Percentiles rank a stretch among this genome's conserved stretches.
These are phyloP conservation scores for Eucalyptus victrix DNA, from an alignment of 345 rosid genomes.

Conservation along the genomic window DNA sequence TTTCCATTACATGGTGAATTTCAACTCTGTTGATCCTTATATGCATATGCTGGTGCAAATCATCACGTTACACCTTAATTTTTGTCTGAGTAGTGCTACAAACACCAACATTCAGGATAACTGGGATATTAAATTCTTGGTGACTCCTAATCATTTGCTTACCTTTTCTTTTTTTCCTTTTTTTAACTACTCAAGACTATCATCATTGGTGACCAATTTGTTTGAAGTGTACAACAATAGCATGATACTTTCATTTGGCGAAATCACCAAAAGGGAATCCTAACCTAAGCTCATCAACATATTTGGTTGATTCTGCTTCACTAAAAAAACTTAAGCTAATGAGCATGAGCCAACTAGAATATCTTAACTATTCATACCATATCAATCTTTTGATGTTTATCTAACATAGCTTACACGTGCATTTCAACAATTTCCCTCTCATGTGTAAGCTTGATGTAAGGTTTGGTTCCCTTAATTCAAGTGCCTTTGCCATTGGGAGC, in stretches of 20 bases:
- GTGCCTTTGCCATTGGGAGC: too few relatives aligned
- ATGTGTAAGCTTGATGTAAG: not conserved
- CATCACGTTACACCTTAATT: too few relatives aligned
- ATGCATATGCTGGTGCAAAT: too few relatives aligned
- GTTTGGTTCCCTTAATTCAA: not conserved
- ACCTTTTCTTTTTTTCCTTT: not conserved
- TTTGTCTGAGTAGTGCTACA: too few relatives aligned
- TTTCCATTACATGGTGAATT: too few relatives aligned
- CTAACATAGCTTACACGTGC: not conserved
- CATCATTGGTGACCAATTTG: not conserved
- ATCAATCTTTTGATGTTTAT: not conserved
- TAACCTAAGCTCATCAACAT: not conserved
- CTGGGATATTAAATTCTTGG: not conserved
- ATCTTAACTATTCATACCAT: not conserved
- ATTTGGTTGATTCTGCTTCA: not conserved
- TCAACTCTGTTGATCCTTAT: too few relatives aligned
- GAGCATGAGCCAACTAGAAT: not conserved
- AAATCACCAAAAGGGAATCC: not conserved
- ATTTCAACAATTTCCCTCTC: not conserved
- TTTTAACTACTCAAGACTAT: not conserved
- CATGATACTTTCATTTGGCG: fast-evolving
- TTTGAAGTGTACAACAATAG: fast-evolving
- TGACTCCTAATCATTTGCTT: not conserved
- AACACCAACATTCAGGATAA: too few relatives aligned
- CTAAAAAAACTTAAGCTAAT: not conserved